Evolutionary conservation across 371 early-diverging fungal species (phyloP).

Genomic region (Blyttiomyces sp.): DNA sequence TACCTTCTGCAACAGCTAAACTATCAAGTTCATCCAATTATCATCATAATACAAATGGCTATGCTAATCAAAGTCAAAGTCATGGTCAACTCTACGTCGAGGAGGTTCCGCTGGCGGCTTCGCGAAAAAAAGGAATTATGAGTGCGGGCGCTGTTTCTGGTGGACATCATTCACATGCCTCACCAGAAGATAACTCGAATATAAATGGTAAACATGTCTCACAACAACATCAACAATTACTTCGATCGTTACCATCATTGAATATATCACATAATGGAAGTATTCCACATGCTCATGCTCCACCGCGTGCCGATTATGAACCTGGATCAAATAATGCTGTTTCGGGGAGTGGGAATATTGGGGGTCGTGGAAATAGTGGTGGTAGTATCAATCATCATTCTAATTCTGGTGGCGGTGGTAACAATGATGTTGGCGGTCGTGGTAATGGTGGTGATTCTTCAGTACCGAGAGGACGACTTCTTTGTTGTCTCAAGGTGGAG

Average conservation of each 20-base stretch:
- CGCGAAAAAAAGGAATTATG: not conserved
- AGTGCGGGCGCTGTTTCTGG: not conserved
- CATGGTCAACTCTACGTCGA: no score
- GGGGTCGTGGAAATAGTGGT: not conserved
- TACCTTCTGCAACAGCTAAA: no score
- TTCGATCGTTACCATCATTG: not conserved
- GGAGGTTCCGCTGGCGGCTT: not conserved
- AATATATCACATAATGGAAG: not conserved
- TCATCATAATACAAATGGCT: no score
- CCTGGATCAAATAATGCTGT: not conserved
- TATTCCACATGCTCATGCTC: not conserved
- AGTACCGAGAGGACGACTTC: constrained; percentile 14
- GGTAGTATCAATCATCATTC: not conserved
- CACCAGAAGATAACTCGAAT: no score
- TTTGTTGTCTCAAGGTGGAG: constrained; percentile 43
- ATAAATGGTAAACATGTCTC: not conserved
- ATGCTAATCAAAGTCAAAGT: no score
- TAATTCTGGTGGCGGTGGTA: not conserved
- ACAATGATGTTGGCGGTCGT: not conserved
- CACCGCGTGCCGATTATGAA: not conserved
- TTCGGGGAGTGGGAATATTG: not conserved
- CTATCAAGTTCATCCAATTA: no score
- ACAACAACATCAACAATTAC: no score
- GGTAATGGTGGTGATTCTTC: not conserved
- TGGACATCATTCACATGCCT: not conserved